Conservation (phyloP, 2,329 filamentous ascomycete genomes). For the Metarhizium humberi region DNA sequence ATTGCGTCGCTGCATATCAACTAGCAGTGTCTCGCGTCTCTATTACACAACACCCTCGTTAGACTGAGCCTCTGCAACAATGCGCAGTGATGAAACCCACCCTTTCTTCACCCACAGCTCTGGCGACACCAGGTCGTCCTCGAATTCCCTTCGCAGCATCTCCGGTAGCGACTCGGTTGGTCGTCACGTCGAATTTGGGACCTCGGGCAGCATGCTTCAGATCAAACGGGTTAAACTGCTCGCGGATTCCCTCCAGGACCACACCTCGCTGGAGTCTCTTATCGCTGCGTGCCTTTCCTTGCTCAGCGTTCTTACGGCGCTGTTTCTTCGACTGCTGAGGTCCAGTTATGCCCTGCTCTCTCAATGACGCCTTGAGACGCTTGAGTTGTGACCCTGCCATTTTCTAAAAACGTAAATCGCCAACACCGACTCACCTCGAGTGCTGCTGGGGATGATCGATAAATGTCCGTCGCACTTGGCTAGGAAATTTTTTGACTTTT, state of each 20-base stretch:
- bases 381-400: slow-evolving; percentile 98
- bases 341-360: slow-evolving; percentile 81
- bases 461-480: background rate
- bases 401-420: slow-evolving; percentile 13
- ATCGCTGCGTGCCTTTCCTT: slow-evolving; percentile 54
- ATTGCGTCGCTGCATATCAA: slow-evolving; percentile 80
- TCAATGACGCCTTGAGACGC: slow-evolving; percentile 82
- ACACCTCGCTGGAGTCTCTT: slow-evolving; percentile 69
- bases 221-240: slow-evolving; percentile 97
- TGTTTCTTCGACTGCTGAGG: slow-evolving; percentile 95
- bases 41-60: slow-evolving; percentile 21
- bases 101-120: slow-evolving; percentile 77
- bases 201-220: slow-evolving; percentile 70
- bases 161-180: slow-evolving; percentile 44
- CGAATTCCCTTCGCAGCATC: slow-evolving; percentile 50
- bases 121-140: slow-evolving; percentile 74
- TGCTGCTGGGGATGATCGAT: slow-evolving; percentile 8
- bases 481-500: slow-evolving; percentile 7
- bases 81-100: slow-evolving; percentile 32
- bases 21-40: slow-evolving; percentile 74
- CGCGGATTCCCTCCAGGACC: slow-evolving; percentile 77
- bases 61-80: background rate
- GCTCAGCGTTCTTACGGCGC: slow-evolving; percentile 64
- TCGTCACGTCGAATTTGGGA: slow-evolving; percentile 80
- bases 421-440: slow-evolving; percentile 2